Conservation (phyloP, 2,329 filamentous ascomycete genomes). For the Colletotrichum magnum region DNA sequence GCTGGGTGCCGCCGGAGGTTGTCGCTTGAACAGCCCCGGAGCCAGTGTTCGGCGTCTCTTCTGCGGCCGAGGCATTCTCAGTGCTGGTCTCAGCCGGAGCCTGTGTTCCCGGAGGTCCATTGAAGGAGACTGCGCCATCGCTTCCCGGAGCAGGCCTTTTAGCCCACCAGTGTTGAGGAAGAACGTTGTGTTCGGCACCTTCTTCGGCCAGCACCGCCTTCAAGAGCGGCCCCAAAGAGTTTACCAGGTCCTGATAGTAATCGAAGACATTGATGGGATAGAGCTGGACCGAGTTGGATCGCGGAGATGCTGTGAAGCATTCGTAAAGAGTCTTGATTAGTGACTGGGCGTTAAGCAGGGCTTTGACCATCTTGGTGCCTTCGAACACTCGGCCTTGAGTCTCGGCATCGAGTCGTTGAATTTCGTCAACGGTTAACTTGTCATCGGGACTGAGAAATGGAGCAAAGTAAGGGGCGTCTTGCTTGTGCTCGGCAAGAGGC, state of each 20-base stretch:
- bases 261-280: slow-evolving; percentile 87
- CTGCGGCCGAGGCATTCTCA: slow-evolving; percentile 50
- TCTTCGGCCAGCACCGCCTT: slow-evolving; percentile 89
- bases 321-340: slow-evolving; percentile 82
- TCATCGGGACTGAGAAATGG: slow-evolving; percentile 69
- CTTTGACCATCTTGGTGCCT: slow-evolving; percentile 85
- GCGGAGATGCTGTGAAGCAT: slow-evolving; percentile 79
- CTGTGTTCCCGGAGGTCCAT: slow-evolving; percentile 12
- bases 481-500: slow-evolving; percentile 71
- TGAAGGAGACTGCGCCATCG: slow-evolving; percentile 31
- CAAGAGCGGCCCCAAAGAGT: slow-evolving; percentile 82
- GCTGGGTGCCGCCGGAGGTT: slow-evolving; percentile 32
- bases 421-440: slow-evolving; percentile 47
- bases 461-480: slow-evolving; percentile 77
- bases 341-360: slow-evolving; percentile 82
- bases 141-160: slow-evolving; percentile 36
- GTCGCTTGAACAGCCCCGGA: slow-evolving; percentile 45
- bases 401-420: slow-evolving; percentile 54
- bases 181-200: slow-evolving; percentile 78
- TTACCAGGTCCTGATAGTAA: slow-evolving; percentile 82
- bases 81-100: slow-evolving; percentile 43
- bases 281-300: slow-evolving; percentile 76
- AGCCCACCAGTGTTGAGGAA: slow-evolving; percentile 76
- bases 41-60: slow-evolving; percentile 48
- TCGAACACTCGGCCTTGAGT: slow-evolving; percentile 62